phyloP scores from a whole-genome alignment of 2,329 filamentous ascomycete genomes.

The Fusarium sp. region DNA sequence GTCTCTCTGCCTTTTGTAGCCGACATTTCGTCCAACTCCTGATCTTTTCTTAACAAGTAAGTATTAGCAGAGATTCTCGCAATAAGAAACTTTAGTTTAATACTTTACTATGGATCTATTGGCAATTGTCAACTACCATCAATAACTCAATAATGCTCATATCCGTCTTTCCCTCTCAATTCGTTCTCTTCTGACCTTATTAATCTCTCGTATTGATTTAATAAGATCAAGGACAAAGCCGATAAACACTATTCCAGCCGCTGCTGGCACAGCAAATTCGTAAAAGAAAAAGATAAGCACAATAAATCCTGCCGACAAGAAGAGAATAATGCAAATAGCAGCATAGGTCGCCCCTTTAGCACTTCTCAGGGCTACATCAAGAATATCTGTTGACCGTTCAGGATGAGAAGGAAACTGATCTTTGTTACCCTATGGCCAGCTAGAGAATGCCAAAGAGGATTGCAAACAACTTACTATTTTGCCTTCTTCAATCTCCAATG shows the following conservation, averaged over 20 bases:
- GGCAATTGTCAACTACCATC: neutral
- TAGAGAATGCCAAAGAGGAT: neutral
- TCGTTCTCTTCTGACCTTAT: neutral
- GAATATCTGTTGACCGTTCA: neutral
- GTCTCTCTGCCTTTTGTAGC: neutral
- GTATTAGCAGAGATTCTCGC: neutral
- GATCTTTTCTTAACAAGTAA: neutral
- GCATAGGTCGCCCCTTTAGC: constrained; percentile 2
- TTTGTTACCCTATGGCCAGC: neutral
- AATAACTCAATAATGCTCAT: neutral
- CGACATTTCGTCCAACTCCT: neutral
- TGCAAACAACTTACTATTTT: neutral
- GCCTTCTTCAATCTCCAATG: constrained; percentile 15
- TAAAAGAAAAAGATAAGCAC: constrained; percentile 15
- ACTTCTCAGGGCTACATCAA: constrained; percentile 5
- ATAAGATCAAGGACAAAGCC: constrained; percentile 2
- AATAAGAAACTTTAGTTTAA: neutral
- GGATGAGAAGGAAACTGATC: neutral
- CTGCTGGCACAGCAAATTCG: constrained; percentile 9
- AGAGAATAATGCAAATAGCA: constrained; percentile 2
- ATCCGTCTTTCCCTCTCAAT: neutral
- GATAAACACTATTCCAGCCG: neutral
- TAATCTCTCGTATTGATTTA: neutral
- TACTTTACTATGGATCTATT: neutral
- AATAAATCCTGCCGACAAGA: constrained; percentile 1